Conservation (phyloP, 495 filamentous ascomycete species). For the Trypethelium eluteriae region DNA sequence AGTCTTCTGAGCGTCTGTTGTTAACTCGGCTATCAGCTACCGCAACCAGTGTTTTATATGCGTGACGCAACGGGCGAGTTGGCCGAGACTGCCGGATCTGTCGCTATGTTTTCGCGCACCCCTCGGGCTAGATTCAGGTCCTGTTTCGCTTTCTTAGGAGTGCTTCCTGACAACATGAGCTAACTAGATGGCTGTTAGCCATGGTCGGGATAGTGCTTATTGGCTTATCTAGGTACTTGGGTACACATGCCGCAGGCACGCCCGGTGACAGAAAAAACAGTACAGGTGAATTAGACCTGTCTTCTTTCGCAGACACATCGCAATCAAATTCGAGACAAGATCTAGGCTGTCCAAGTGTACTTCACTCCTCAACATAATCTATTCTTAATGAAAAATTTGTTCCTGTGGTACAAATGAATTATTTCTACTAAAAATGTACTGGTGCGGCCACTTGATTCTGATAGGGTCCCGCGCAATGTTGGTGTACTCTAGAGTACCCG, state of each 20-base stretch:
- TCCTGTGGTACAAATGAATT: too few species aligned
- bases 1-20: neutral
- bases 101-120: neutral
- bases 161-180: constrained; percentile 1
- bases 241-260: neutral
- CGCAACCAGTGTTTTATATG: neutral
- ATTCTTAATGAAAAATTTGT: too few species aligned
- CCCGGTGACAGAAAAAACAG: neutral
- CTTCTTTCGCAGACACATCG: too few species aligned
- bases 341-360: too few species aligned
- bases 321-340: too few species aligned
- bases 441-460: too few species aligned
- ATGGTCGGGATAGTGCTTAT: neutral
- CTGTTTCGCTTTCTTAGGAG: neutral
- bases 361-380: too few species aligned
- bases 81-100: neutral
- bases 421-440: too few species aligned
- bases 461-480: too few species aligned
- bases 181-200: neutral
- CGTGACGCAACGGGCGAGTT: neutral
- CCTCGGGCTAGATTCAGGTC: neutral
- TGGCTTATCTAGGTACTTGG: neutral
- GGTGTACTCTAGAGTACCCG: too few species aligned
- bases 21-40: neutral
- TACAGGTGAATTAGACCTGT: too few species aligned